These are phyloP conservation scores for Penicillium angulare DNA, from an alignment of 495 filamentous ascomycete genomes.

Conservation along the genomic window DNA sequence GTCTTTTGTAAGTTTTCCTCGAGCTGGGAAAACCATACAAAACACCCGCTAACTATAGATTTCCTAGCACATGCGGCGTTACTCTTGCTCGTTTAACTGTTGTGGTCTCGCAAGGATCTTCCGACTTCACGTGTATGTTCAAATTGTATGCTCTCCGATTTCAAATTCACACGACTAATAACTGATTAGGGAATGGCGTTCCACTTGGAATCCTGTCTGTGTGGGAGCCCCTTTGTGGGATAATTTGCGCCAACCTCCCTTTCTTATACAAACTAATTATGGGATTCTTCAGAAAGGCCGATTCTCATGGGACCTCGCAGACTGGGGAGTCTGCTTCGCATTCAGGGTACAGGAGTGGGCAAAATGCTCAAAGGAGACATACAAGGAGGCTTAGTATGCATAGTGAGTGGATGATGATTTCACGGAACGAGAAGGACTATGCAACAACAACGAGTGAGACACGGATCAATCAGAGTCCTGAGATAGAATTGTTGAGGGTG, in stretches of 20 bases:
- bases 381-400: background rate
- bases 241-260: constrained; percentile 46
- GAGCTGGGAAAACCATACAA: too few relatives aligned
- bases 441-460: background rate
- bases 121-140: constrained; percentile 39
- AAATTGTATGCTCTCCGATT: background rate
- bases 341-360: too few relatives aligned
- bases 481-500: background rate
- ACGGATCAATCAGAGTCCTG: background rate
- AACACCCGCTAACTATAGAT: too few relatives aligned
- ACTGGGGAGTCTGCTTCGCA: background rate
- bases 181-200: constrained; percentile 30
- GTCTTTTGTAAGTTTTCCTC: constrained; percentile 18
- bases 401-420: background rate
- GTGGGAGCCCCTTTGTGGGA: constrained; percentile 43
- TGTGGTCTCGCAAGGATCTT: constrained; percentile 35
- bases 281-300: background rate
- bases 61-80: constrained; percentile 39
- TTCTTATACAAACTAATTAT: background rate
- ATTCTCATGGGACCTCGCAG: background rate
- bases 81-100: constrained; percentile 37
- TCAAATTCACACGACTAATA: background rate
- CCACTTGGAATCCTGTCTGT: constrained; percentile 40
- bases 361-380: background rate
- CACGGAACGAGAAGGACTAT: background rate